Percentiles rank a stretch among this genome's conserved stretches.
Evolutionary conservation across 139 green algal species (phyloP).

Genomic region (Yamagishiella unicocca): DNA sequence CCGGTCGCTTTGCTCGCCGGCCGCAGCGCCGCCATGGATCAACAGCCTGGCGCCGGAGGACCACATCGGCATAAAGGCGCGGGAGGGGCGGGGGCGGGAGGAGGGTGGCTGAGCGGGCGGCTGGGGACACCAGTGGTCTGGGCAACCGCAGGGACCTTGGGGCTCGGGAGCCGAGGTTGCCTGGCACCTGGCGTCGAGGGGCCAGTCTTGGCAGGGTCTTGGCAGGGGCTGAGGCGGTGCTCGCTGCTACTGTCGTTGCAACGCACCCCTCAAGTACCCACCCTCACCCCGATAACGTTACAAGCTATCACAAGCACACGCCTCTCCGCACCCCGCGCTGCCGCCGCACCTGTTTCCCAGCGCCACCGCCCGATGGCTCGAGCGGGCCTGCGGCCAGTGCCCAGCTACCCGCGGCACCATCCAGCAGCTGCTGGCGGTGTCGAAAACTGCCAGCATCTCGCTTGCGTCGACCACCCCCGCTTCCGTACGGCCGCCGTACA

Average conservation of each 20-base stretch:
- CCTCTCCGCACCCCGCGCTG: not conserved
- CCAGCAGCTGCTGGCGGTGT: not conserved
- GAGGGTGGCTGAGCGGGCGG: not conserved
- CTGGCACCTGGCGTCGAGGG: too few relatives aligned
- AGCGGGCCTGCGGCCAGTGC: not conserved
- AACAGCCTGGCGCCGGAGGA: not conserved
- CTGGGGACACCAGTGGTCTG: not conserved
- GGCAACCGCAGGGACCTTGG: too few relatives aligned
- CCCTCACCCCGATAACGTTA: too few relatives aligned
- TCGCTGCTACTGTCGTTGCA: too few relatives aligned
- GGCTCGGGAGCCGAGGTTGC: too few relatives aligned
- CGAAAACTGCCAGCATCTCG: slow-evolving; percentile 32
- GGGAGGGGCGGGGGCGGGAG: not conserved
- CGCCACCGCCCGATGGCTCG: slow-evolving; percentile 27
- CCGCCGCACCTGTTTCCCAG: slow-evolving; percentile 27
- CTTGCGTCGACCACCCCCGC: not conserved
- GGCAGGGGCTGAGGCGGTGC: too few relatives aligned
- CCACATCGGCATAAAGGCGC: not conserved
- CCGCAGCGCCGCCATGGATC: slow-evolving; percentile 30
- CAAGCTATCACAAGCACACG: not conserved
- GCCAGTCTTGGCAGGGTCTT: too few relatives aligned
- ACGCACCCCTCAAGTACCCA: too few relatives aligned
- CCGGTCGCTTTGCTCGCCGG: not conserved
- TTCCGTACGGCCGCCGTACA: slow-evolving; percentile 39
- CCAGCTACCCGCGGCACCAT: not conserved